Base-by-base conservation (phyloP, 2,329 filamentous ascomycete genomes). In the Sporothrix inflata region DNA sequence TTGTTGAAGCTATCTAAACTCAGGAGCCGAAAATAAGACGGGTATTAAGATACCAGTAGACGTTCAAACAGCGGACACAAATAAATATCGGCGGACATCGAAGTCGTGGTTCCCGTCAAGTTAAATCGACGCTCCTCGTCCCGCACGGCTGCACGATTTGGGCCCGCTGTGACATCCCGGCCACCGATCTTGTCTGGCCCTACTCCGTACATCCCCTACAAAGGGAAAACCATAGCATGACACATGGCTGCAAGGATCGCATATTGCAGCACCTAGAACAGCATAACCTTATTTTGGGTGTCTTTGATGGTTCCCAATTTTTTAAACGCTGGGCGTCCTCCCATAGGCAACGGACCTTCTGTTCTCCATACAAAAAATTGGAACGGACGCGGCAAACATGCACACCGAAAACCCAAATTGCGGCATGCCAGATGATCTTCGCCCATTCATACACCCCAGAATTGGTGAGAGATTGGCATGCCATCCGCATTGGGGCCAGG, bases 201-300 rank as follows among this genome's bases (percentile, higher is more conserved):
- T 45, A 9, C 42, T 53, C 3, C 4, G n/a, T 8, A 11, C n/a
- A 11, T 3, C 27, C 16, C 14, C 7, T 9, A 30, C 4, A n/a
- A 34, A 34, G 7, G 3, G n/a, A n/a, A 14, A 6, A 24, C 5
- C 19, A n/a, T 12, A n/a, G 38, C 57, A 45, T 45, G 27, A 45
- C 60, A 63, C 60, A 63, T 63, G 38, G 60, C 60, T 63, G 38
- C 38, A 42, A 63, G 60, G 38, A 63, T 45, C n/a, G 38, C 21
- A 40, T 9, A 45, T 42, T 42, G 40, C 40, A 42, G 40, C 40
- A 42, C 40, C 8, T 14, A 42, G 40, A 42, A 42, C 12, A 42
- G 40, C 40, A 42, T 7, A 42, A 42, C 12, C 40, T 42, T 42
- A 42, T 42, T 42, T 42, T 42, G 40, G 40, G 9, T 42, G 40